Evolutionary conservation across 2,329 filamentous ascomycete species (phyloP), one percentile per base, ranked within the genome.

Genomic region (Cladosporium sp.): DNA sequence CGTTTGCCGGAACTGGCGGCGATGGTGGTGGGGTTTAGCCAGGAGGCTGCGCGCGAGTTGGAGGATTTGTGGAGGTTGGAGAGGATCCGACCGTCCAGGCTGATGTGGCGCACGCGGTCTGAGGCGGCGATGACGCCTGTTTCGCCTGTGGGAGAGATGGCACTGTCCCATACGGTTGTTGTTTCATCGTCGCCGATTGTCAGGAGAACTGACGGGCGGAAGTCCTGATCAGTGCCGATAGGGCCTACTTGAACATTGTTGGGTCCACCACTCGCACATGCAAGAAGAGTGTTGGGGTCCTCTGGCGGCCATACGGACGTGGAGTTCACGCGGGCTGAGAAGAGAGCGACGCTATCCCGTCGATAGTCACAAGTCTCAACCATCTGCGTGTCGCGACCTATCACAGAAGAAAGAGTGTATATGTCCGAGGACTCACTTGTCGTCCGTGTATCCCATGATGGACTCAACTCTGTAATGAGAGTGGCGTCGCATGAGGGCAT

Each of bases 1-100:
- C 53, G 61, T 8, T 68, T 58, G 3, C 69, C 62, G 13, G 59
- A 58, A 7, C 69, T 69, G 2, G 64, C 50, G 2, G 61, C 61
- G 17, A 72, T 34, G 6, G 61, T 61, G 7, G 55, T 65, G 9
- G 58, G 54, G 1, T 57, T 61, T 2, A 69, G 55, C 68, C 68
- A 72, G 17, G 20, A 38, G 32, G 30, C 15, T 17, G 29, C 43
- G 27, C 40, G 53, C 20, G 27, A 5, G 40, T 47, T 22, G 47
- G 27, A 11, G 18, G 22, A 20, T 20, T 30, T 44, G 13, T 2
- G 24, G 5, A 43, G 30, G 7, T 53, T 42, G 7, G 51, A 12
- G 27, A 53, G 22, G 12, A 32, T 34, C 20, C 38, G 50, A 24
- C 43, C 47, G 50, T 42, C 53, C 53, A 57, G 20, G 43, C 34